Evolutionary conservation across 148 eudicot species (phyloP).

Genomic region (Amaranthus cruentus): DNA sequence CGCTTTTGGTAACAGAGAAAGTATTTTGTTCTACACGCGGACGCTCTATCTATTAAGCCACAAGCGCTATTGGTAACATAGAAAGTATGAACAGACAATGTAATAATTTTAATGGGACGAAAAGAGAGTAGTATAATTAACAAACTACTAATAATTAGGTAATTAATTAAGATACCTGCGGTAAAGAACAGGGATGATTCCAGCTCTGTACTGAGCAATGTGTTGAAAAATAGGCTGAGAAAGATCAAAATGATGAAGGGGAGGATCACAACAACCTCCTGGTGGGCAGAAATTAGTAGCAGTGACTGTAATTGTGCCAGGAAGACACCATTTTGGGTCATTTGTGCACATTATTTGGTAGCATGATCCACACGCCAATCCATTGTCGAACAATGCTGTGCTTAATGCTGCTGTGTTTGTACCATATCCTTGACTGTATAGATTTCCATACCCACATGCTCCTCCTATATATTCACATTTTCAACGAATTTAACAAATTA

Average conservation of each 20-base stretch:
- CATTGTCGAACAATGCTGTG: conserved; percentile 66
- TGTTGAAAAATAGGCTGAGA: conserved; percentile 71
- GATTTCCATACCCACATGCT: conserved; percentile 71
- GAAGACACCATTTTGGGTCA: conserved; percentile 62
- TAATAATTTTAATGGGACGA: no score
- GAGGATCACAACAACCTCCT: conserved; percentile 82
- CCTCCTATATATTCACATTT: conserved; percentile 39
- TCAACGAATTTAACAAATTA: background rate
- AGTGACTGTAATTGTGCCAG: conserved; percentile 57
- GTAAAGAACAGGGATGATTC: conserved; percentile 67
- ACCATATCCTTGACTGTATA: conserved; percentile 69
- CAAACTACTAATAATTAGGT: no score
- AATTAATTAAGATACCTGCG: conserved; percentile 29
- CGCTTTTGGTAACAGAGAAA: no score
- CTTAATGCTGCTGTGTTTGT: conserved; percentile 73
- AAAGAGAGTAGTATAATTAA: no score
- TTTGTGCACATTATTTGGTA: conserved; percentile 52
- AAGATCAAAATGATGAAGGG: conserved; percentile 78
- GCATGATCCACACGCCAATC: conserved; percentile 78
- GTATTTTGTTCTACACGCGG: no score
- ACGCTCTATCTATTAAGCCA: no score
- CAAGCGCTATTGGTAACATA: no score
- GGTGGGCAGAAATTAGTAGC: conserved; percentile 88
- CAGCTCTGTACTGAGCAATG: conserved; percentile 73
- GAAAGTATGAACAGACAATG: no score